Evolutionary conservation across 148 eudicot genomes (phyloP).

Genomic region (Rhododendron ferrugineum): DNA sequence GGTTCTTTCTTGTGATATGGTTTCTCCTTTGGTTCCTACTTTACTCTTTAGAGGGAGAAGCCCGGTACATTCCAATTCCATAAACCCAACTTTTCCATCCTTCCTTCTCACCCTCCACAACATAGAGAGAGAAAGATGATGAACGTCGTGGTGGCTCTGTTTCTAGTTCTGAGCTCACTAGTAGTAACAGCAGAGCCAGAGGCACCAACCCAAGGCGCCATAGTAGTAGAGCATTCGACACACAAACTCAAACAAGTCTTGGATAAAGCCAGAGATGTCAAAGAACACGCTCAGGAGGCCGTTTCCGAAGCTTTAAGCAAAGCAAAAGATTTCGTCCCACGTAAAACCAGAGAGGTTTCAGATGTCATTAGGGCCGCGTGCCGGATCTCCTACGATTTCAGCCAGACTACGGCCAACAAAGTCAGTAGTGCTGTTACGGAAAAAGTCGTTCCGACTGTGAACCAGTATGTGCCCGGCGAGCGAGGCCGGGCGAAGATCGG

Average conservation of each 20-base stretch:
- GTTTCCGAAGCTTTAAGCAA: background rate
- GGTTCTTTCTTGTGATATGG: no score
- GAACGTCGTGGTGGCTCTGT: background rate
- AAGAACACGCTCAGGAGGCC: no score
- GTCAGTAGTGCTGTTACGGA: slow-evolving; percentile 13
- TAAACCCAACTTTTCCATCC: no score
- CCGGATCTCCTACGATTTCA: slow-evolving; percentile 5
- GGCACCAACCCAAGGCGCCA: no score
- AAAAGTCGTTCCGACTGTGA: slow-evolving; percentile 7
- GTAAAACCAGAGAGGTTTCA: no score
- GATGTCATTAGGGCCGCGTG: no score
- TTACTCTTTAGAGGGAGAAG: background rate
- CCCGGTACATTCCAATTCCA: no score
- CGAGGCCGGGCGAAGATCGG: slow-evolving; percentile 14
- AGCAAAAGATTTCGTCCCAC: background rate
- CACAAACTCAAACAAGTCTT: no score
- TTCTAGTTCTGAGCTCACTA: background rate
- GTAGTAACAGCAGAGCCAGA: background rate
- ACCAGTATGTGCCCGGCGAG: slow-evolving; percentile 11
- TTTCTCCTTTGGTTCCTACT: no score
- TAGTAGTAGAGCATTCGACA: no score
- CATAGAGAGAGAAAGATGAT: background rate
- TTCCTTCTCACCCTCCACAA: no score
- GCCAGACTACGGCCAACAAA: slow-evolving; percentile 10
- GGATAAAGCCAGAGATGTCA: no score